These are phyloP conservation scores for Rhamnella rubrinervis DNA, from an alignment of 331 rosid genomes.

Conservation along the genomic window DNA sequence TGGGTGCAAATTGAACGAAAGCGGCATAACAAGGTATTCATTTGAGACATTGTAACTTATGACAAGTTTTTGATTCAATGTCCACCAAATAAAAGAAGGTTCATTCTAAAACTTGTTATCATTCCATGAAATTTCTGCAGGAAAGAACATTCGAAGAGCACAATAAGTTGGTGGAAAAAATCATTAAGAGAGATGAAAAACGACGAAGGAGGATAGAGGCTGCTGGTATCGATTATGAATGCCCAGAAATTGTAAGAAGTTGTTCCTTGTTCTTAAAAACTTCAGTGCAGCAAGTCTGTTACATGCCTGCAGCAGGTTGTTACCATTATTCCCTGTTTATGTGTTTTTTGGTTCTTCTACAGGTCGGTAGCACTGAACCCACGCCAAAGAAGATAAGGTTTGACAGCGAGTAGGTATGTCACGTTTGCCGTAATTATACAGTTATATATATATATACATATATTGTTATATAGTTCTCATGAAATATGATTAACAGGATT, in stretches of 20 bases:
- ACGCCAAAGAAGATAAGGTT: constrained; percentile 84
- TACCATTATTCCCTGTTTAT: not conserved
- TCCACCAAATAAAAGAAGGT: not conserved
- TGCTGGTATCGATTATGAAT: constrained; percentile 82
- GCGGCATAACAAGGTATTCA: constrained; percentile 63
- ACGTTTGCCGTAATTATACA: not conserved
- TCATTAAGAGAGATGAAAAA: constrained; percentile 53
- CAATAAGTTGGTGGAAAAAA: constrained; percentile 57
- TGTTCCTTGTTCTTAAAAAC: not conserved
- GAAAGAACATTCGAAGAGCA: constrained; percentile 74
- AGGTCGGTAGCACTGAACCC: constrained; percentile 66
- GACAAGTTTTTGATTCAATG: not conserved
- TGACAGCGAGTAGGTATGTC: constrained; percentile 33
- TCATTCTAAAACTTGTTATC: not conserved
- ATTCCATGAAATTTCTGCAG: constrained; percentile 37
- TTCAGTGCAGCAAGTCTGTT: not conserved
- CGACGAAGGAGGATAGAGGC: constrained; percentile 70
- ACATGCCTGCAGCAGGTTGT: not conserved
- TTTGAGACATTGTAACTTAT: not conserved
- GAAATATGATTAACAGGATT: not conserved
- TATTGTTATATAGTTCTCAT: not conserved
- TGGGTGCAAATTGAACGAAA: constrained; percentile 57
- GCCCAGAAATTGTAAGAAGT: constrained; percentile 80
- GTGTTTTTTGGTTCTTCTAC: constrained; percentile 19
- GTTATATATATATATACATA: too few relatives aligned